These are phyloP conservation scores for Quercus rubra DNA, from an alignment of 306 rosid genomes.

Conservation along the genomic window DNA sequence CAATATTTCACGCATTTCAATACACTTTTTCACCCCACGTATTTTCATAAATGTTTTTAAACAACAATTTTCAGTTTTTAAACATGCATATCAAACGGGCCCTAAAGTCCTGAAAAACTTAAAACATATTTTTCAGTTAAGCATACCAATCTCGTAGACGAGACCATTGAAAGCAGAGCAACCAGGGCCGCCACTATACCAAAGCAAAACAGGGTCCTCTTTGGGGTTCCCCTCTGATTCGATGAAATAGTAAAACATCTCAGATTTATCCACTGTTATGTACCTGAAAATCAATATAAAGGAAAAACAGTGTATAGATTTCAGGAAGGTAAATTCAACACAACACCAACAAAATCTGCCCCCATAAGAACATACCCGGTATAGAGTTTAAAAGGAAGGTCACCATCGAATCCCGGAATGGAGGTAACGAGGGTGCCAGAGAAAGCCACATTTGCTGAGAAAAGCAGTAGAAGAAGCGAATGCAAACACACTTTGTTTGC, in stretches of 20 bases:
- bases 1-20: no score
- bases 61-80: no score
- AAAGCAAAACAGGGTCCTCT: conserved; percentile 3
- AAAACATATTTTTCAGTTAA: not conserved
- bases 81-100: no score
- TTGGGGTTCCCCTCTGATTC: conserved; percentile 14
- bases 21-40: no score
- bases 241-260: conserved; percentile 18
- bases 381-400: conserved; percentile 22
- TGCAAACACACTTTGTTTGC: not conserved
- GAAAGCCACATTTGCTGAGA: not conserved
- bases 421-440: conserved; percentile 7
- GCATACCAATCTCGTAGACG: conserved; percentile 9
- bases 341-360: no score
- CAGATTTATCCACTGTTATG: not conserved
- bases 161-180: conserved; percentile 18
- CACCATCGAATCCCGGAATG: conserved; percentile 20
- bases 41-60: no score
- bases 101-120: no score
- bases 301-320: no score
- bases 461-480: conserved; percentile 5
- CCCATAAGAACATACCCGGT: not conserved
- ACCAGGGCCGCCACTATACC: conserved; percentile 22
- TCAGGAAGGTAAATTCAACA: not conserved
- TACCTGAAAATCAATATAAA: not conserved